Evolutionary conservation across 257 asterid genomes (phyloP).

Genomic region (Fraxinus cuspidata): DNA sequence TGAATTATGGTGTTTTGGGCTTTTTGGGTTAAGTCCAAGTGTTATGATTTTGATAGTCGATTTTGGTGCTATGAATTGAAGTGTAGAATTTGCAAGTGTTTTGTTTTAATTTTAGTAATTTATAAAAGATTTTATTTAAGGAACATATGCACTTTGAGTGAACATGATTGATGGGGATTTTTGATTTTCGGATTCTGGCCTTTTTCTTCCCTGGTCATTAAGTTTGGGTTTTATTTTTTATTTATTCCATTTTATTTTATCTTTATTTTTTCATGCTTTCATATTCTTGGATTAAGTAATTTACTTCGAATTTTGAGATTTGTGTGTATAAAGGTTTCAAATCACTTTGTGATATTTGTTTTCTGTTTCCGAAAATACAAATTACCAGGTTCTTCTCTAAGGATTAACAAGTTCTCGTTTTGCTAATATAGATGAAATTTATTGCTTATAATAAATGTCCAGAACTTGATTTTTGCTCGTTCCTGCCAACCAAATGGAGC

Average conservation of each 20-base stretch:
- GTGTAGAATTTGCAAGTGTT: conserved; percentile 12
- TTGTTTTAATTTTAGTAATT: conserved; percentile 16
- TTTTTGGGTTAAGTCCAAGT: no score
- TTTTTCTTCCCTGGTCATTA: not conserved
- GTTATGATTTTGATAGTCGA: conserved; percentile 1
- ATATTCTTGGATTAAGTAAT: conserved; percentile 1
- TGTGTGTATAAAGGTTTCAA: not conserved
- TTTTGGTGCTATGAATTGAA: conserved; percentile 19
- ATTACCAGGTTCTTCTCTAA: not conserved
- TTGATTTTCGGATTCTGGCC: conserved; percentile 4
- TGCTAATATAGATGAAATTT: not conserved
- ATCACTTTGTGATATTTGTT: not conserved
- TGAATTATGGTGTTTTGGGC: no score
- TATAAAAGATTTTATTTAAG: not conserved
- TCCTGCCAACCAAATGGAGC: not conserved
- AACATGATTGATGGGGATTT: conserved; percentile 21
- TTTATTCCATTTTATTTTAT: not conserved
- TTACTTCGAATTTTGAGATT: conserved; percentile 6
- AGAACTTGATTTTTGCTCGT: not conserved
- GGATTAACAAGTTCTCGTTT: not conserved
- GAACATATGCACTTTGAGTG: not conserved
- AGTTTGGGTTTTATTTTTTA: not conserved
- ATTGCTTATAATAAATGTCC: not conserved
- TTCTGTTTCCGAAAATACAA: not conserved
- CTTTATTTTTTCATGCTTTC: not conserved